These are phyloP conservation scores for Chlorophyllum brunneum DNA, from an alignment of 768 basidiomycete species.

Conservation along the genomic window DNA sequence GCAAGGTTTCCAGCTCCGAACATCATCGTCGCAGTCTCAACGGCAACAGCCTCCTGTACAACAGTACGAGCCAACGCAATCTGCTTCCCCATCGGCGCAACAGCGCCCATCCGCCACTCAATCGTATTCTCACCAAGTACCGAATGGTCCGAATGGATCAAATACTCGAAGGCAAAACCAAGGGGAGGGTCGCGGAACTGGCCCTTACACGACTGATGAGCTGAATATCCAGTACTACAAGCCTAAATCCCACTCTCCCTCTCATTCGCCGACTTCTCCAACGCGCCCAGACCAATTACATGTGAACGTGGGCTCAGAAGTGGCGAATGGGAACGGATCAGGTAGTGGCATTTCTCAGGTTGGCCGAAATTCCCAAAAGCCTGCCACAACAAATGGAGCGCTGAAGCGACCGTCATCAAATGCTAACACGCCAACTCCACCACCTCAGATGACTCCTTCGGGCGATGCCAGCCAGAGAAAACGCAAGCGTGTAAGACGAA, in stretches of 20 bases:
- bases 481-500: conserved; percentile 22
- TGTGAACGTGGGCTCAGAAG: background rate
- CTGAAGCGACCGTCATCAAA: conserved; percentile 1
- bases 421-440: background rate
- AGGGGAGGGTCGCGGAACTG: background rate
- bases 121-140: background rate
- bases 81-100: conserved; percentile 1
- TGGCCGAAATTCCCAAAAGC: conserved; percentile 3
- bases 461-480: conserved; percentile 16
- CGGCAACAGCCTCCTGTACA: background rate
- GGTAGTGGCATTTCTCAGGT: background rate
- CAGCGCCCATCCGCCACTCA: conserved; percentile 1
- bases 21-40: background rate
- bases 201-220: background rate
- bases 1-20: background rate
- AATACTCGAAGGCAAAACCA: background rate
- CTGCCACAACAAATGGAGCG: background rate
- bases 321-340: background rate
- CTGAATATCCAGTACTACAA: conserved; percentile 6
- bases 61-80: conserved; percentile 13
- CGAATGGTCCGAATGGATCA: background rate
- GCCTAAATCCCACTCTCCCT: background rate
- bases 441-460: background rate
- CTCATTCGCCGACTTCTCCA: background rate
- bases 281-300: background rate